Evolutionary conservation across 768 basidiomycete genomes (phyloP), one percentile per base, ranked within the genome.

Genomic region (Auriscalpium orientale): DNA sequence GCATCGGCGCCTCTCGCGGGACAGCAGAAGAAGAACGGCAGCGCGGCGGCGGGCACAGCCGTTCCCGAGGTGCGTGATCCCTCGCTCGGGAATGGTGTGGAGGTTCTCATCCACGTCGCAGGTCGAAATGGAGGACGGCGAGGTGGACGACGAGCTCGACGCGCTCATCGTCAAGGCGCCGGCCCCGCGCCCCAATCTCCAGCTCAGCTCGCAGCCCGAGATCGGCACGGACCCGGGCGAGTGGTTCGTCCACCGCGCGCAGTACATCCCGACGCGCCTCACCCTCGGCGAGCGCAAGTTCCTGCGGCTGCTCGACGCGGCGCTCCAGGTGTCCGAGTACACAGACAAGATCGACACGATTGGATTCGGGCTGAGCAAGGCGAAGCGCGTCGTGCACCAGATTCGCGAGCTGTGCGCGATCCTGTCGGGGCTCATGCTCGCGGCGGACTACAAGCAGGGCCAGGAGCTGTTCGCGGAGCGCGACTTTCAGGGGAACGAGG

Each of bases 281-380:
- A 85, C 84, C 1, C 71, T 89, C 45, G 65, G 65, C 33, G 91
- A 93, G 68, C 87, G 91, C 60, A 93, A 93, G 69, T 89, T 77
- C 67, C 84, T 93, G 55, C 87, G 91, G 28, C 79, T 93, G 5
- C 76, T 93, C 49, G 91, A 93, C 56, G 91, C 90, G 9, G 91
- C 91, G 2, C 79, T 93, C 43, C 80, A 81, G 49, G 89, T 91
- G 38, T 89, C 87, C 15, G 91, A 93, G 67, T 92, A 92, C 66
- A 93, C 91, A 45, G 91, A 93, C 75, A 91, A 90, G 67, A 89
- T 92, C 35, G 91, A 93, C 71, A 89, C 85, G 49, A 70, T 91
- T 43, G 82, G 85, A 2, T 91, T 83, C 57, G 82, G 86, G 6
- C 72, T 87, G 35, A 87, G 85, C 33, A 93, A 91, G 67, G 80